These are phyloP conservation scores for Effrenium voratum DNA, from an alignment of 73 alveolate species.

Conservation along the genomic window DNA sequence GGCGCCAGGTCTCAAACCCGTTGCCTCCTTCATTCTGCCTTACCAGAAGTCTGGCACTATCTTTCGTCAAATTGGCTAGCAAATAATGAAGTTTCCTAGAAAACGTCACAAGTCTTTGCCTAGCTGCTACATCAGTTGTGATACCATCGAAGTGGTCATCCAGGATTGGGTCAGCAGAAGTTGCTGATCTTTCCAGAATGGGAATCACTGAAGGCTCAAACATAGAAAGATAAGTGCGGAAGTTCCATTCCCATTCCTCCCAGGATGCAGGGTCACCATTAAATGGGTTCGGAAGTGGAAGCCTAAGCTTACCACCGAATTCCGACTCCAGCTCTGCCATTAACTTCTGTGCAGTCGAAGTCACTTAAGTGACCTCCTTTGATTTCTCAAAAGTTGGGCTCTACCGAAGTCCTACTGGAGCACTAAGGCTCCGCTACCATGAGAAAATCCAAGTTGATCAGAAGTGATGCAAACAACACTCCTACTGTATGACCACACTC, in stretches of 20 bases:
- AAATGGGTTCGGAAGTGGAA: slow-evolving; percentile 4
- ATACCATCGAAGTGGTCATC: background rate
- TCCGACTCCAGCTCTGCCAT: background rate
- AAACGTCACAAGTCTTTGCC: background rate
- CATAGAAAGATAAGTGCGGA: background rate
- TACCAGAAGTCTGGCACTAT: background rate
- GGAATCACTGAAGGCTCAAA: background rate
- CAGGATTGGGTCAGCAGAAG: background rate
- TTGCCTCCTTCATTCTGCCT: background rate
- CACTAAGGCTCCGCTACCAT: too few species aligned
- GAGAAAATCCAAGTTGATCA: too few species aligned
- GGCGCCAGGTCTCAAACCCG: slow-evolving; percentile 20
- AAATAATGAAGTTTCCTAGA: slow-evolving; percentile 1
- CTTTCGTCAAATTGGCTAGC: background rate
- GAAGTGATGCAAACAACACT: too few species aligned
- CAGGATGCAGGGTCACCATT: background rate
- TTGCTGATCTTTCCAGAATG: background rate
- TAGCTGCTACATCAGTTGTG: background rate
- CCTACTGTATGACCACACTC: too few species aligned
- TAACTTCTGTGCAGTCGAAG: too few species aligned
- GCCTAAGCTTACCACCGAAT: background rate
- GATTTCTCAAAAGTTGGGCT: too few species aligned
- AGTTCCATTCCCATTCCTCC: slow-evolving; percentile 38
- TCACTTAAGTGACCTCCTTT: too few species aligned
- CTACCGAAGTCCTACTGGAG: too few species aligned